Evolutionary conservation across 306 rosid species (phyloP).

Genomic region (Vachellia collinsii): DNA sequence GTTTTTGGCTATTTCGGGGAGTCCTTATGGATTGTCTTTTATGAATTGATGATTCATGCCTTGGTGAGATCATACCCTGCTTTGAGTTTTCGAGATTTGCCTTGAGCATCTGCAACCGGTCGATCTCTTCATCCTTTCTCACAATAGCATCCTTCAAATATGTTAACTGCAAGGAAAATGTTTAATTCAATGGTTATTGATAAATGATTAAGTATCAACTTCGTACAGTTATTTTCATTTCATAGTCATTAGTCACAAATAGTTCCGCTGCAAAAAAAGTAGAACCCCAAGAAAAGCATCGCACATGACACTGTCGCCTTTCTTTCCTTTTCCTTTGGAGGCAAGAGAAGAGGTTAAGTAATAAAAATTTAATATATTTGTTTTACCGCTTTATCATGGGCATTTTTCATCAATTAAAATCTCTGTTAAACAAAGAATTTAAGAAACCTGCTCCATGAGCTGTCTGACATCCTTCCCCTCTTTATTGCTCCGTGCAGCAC

Average conservation of each 20-base stretch:
- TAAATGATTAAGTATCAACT: constrained; percentile 24
- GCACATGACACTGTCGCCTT: neutral
- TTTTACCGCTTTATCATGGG: neutral
- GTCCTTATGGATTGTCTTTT: constrained; percentile 60
- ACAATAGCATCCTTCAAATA: constrained; percentile 65
- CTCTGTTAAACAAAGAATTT: constrained; percentile 21
- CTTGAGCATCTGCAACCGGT: constrained; percentile 64
- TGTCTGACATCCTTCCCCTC: constrained; percentile 97
- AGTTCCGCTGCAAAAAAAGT: constrained; percentile 23
- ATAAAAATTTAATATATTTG: neutral
- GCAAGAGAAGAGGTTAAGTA: neutral
- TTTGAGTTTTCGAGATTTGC: constrained; percentile 52
- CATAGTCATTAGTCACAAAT: neutral
- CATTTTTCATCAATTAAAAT: constrained; percentile 30
- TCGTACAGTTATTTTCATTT: constrained; percentile 28
- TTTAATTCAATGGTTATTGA: constrained; percentile 33
- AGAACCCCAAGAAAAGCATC: neutral
- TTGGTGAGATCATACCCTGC: constrained; percentile 49
- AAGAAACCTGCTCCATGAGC: constrained; percentile 91
- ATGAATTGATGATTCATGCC: constrained; percentile 66
- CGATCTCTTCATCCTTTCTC: constrained; percentile 88
- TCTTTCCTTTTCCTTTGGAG: neutral
- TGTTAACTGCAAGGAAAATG: constrained; percentile 65
- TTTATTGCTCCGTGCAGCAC: constrained; percentile 97
- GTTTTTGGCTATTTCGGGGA: constrained; percentile 51